phyloP scores from a whole-genome alignment of 148 eudicot genomes.

The Rheum nobile region DNA sequence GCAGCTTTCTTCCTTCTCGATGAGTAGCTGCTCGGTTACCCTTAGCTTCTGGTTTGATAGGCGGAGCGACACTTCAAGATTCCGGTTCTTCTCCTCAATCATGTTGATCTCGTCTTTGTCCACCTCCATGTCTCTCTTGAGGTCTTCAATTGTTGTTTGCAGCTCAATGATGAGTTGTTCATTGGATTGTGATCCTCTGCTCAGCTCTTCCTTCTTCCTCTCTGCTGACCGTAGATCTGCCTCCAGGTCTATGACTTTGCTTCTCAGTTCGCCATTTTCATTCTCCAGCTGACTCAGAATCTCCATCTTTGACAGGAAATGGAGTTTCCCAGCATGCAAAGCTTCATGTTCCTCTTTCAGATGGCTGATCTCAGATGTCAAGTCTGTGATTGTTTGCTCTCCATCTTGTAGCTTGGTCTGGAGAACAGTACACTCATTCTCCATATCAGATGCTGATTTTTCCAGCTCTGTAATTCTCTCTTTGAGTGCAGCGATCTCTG shows the following conservation, averaged over 20 bases:
- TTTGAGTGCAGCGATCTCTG: not conserved
- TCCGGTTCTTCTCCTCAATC: constrained; percentile 50
- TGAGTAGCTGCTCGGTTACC: constrained; percentile 69
- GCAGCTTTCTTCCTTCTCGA: constrained; percentile 47
- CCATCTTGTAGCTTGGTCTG: not conserved
- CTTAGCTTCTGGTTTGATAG: constrained; percentile 56
- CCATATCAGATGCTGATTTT: not conserved
- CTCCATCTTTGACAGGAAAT: constrained; percentile 6
- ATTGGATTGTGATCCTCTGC: constrained; percentile 42
- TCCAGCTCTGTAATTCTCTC: not conserved
- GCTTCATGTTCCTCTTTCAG: not conserved
- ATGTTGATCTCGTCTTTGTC: constrained; percentile 54
- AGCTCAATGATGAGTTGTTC: constrained; percentile 33
- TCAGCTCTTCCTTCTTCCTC: constrained; percentile 54
- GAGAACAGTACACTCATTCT: constrained; percentile 6
- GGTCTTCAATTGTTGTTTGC: constrained; percentile 59
- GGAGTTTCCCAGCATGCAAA: not conserved
- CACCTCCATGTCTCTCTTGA: constrained; percentile 56
- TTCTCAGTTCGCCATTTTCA: constrained; percentile 27
- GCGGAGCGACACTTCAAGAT: constrained; percentile 49
- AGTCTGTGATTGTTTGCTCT: constrained; percentile 1
- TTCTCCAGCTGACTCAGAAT: constrained; percentile 21
- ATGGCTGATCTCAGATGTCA: not conserved
- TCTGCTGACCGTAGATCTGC: constrained; percentile 37
- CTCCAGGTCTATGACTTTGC: constrained; percentile 28